Evolutionary conservation across 768 basidiomycete species (phyloP).

Genomic region (Russula abietina): DNA sequence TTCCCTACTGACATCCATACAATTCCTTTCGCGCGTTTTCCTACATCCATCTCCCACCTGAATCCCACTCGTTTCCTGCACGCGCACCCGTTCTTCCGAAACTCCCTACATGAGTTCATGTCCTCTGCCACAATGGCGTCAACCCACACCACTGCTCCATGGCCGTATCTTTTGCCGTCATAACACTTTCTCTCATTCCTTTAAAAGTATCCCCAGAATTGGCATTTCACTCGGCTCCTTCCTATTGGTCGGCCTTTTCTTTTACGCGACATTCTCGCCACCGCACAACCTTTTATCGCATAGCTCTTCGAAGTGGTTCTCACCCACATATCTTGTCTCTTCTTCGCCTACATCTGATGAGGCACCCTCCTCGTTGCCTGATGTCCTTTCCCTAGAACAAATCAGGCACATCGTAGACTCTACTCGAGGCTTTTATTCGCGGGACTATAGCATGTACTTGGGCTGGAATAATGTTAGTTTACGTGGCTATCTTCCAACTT

Average conservation of each 20-base stretch:
- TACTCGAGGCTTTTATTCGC: constrained; percentile 41
- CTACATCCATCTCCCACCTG: too few relatives aligned
- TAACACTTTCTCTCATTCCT: neutral
- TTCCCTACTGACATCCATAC: too few relatives aligned
- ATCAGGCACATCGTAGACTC: constrained; percentile 33
- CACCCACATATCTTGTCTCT: neutral
- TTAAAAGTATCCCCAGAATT: neutral
- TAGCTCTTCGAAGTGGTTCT: neutral
- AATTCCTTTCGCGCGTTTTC: too few relatives aligned
- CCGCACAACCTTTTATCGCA: neutral
- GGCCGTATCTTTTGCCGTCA: neutral
- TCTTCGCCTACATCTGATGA: neutral
- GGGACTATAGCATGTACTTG: constrained; percentile 40
- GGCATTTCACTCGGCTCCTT: constrained; percentile 6
- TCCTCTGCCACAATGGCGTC: neutral
- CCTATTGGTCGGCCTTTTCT: constrained; percentile 3
- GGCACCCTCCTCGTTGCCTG: neutral
- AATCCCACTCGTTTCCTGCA: too few relatives aligned
- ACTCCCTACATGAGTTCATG: neutral
- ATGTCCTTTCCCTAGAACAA: constrained; percentile 30
- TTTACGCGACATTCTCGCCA: constrained; percentile 6
- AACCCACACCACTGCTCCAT: neutral
- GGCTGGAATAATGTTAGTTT: constrained; percentile 45
- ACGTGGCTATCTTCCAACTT: neutral
- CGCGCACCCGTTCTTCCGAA: too few relatives aligned